Base-by-base conservation (phyloP, 257 asterid genomes). In the Solanum rostratum region DNA sequence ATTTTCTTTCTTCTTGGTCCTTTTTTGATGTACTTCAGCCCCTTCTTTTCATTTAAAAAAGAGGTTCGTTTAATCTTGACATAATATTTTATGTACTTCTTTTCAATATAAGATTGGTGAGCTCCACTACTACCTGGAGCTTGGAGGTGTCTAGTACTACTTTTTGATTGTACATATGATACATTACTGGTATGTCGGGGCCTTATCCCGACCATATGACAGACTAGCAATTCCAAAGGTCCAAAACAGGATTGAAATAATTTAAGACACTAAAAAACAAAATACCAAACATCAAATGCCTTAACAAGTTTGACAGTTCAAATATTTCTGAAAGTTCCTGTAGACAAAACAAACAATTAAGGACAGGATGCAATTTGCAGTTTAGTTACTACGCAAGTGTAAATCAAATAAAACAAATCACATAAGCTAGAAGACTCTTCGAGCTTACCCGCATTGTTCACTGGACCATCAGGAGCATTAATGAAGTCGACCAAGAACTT, bases 401-500 rank as follows among this genome's bases (percentile, higher is more conserved):
- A 39, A 41, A 60, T 12, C 18, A 39, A 39, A 39, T 18, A 46
- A n/a, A 33, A 13, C 16, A 2, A 53, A 52, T 33, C 19, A 53
- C 22, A 81, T 29, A 74, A 66, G 53, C 45, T 14, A 73, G 20
- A 46, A 86, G 55, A n/a, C 37, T 33, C 20, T 29, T 29, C 29
- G 18, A 74, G 86, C 90, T 8, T 53, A 94, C 99, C 97, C 85
- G 90, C 85, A 65, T 89, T 76, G 85, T 91, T 83, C 20, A 94
- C 74, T 2, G 98, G 97, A 80, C 97, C 85, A 88, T 91, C 93
- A 68, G 97, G 90, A 16, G 94, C 73, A 81, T 84, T 91, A 49
- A 96, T 84, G 79, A 96, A 94, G 87, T 94, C 98, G 80, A 92
- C 96, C 87, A 96, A 86, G 88, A 96, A 96, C 84, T 87, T 92